These are phyloP conservation scores for Pythium scleroteichum DNA, from an alignment of 352 stramenopile genomes.

Conservation along the genomic window DNA sequence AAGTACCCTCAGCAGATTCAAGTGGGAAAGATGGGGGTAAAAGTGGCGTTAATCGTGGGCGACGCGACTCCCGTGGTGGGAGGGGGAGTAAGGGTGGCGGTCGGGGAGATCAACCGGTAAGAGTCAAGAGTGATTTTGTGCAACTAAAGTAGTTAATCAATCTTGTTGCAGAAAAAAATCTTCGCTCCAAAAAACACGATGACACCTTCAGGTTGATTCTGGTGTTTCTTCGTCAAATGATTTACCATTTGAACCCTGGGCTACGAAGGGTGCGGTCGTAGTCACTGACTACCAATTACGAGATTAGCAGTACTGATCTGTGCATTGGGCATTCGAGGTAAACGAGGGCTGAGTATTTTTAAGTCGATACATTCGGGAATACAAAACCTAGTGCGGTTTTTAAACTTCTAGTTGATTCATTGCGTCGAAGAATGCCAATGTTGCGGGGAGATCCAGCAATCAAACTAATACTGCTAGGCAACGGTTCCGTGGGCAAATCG, in stretches of 20 bases:
- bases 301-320: no score
- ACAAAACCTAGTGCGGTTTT: no score
- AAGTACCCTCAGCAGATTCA: neutral
- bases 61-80: conserved; percentile 11
- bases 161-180: conserved; percentile 64
- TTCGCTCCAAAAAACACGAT: conserved; percentile 62
- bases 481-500: conserved; percentile 86
- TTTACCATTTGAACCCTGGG: no score
- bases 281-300: no score
- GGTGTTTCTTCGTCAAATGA: neutral
- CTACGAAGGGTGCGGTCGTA: no score
- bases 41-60: neutral
- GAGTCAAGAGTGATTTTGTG: neutral
- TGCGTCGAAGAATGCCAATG: conserved; percentile 13
- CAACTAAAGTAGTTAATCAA: neutral
- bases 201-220: conserved; percentile 32
- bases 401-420: no score
- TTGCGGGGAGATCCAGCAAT: conserved; percentile 54
- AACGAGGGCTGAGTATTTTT: conserved; percentile 4
- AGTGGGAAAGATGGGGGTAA: conserved; percentile 10
- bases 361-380: no score
- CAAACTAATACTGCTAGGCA: conserved; percentile 85
- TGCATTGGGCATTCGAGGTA: no score
- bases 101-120: conserved; percentile 22
- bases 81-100: conserved; percentile 16